phyloP scores from a whole-genome alignment of 768 basidiomycete species.

The Boletus reticuloceps region DNA sequence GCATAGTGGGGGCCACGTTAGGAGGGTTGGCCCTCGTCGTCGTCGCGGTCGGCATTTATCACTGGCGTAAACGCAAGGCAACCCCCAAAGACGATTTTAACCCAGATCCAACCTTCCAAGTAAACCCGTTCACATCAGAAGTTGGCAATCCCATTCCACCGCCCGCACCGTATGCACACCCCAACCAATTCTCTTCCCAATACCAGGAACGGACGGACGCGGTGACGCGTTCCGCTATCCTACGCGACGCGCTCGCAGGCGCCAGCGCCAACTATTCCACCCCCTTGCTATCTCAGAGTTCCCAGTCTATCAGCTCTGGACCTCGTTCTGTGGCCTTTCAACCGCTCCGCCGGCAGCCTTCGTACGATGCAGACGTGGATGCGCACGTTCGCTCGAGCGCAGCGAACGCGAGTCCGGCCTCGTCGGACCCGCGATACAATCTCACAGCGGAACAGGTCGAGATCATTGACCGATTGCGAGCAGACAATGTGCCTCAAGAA shows the following conservation, averaged over 20 bases:
- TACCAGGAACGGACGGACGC: neutral
- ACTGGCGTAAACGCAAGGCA: conserved; percentile 6
- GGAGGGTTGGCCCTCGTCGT: conserved; percentile 6
- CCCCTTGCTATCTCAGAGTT: neutral
- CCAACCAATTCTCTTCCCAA: neutral
- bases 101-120: neutral
- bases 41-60: conserved; percentile 3
- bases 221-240: conserved; percentile 10
- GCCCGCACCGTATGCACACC: neutral
- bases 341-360: conserved; percentile 4
- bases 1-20: conserved; percentile 12
- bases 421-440: neutral
- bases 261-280: neutral
- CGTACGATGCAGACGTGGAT: neutral
- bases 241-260: conserved; percentile 8
- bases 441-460: conserved; percentile 16
- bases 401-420: neutral
- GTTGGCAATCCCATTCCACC: neutral
- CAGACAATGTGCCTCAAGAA: conserved; percentile 10
- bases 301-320: conserved; percentile 1
- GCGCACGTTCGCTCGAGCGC: neutral
- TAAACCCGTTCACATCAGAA: conserved; percentile 3
- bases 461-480: conserved; percentile 9
- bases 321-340: neutral
- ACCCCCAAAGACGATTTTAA: neutral